A percentile compares a stretch with the other conserved stretches of the same genome.
Conservation (phyloP, 345 rosid species). For the Brassica cretica region DNA sequence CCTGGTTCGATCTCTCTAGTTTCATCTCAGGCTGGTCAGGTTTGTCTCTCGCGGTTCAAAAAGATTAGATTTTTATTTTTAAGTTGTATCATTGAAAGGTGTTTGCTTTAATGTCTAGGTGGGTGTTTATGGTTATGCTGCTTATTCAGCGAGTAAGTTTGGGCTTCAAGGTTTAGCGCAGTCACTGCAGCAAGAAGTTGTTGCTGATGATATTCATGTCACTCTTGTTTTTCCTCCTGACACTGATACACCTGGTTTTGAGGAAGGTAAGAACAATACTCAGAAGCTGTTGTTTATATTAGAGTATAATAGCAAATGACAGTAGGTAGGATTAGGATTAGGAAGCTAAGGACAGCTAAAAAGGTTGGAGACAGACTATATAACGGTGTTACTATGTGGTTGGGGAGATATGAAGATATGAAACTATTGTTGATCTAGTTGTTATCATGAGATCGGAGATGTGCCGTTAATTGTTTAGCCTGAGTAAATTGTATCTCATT, state of each 20-base stretch:
- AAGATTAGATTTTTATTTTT: neutral
- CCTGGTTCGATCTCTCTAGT: slow-evolving; percentile 71
- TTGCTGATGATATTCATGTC: slow-evolving; percentile 71
- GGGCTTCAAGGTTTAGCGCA: slow-evolving; percentile 88
- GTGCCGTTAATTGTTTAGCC: neutral
- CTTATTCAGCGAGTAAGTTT: slow-evolving; percentile 82
- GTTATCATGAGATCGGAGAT: neutral
- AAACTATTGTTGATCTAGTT: slow-evolving; percentile 6
- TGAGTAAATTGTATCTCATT: neutral
- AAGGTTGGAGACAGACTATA: slow-evolving; percentile 6
- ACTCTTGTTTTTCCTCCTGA: slow-evolving; percentile 83
- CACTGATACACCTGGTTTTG: slow-evolving; percentile 78
- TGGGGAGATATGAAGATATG: slow-evolving; percentile 11
- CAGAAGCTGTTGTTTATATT: neutral
- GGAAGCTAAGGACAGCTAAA: neutral
- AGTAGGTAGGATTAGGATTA: slow-evolving; percentile 14
- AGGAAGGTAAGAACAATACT: slow-evolving; percentile 50
- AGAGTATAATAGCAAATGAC: slow-evolving; percentile 5
- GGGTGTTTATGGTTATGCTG: slow-evolving; percentile 86
- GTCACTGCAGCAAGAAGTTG: slow-evolving; percentile 89
- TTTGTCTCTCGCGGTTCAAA: slow-evolving; percentile 25
- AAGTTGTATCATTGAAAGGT: neutral
- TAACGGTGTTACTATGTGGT: slow-evolving; percentile 13
- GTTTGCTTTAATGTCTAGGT: slow-evolving; percentile 45
- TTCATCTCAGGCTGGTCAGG: slow-evolving; percentile 95